Evolutionary conservation across 176 grass and related monocot species (phyloP).

Genomic region (Musa schizocarpa): DNA sequence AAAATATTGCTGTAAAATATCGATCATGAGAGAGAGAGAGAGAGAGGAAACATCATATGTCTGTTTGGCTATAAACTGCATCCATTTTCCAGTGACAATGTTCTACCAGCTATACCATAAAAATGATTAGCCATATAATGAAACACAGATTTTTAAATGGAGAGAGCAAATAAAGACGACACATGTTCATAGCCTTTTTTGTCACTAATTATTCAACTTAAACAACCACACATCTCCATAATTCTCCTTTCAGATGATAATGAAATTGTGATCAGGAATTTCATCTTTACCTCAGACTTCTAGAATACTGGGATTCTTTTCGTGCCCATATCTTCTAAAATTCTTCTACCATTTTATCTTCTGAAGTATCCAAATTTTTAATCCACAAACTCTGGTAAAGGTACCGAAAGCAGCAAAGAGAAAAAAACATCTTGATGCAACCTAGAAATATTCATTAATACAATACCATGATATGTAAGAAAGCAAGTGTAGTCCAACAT

Average conservation of each 20-base stretch:
- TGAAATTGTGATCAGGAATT: neutral
- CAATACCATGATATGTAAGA: neutral
- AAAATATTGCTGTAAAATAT: neutral
- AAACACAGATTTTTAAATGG: too few species aligned
- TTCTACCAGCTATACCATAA: too few species aligned
- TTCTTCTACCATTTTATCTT: neutral
- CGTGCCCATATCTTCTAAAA: neutral
- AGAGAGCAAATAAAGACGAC: too few species aligned
- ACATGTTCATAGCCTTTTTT: neutral
- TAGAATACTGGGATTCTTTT: neutral
- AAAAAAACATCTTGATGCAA: neutral
- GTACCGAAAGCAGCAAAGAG: neutral
- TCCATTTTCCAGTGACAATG: too few species aligned
- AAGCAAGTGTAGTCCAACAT: neutral
- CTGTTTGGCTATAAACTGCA: too few species aligned
- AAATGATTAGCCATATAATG: too few species aligned
- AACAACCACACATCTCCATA: neutral
- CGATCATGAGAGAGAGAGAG: too few species aligned
- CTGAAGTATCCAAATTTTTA: neutral
- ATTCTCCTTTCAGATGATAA: neutral
- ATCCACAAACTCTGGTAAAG: neutral
- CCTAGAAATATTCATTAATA: neutral
- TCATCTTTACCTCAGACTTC: neutral
- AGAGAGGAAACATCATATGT: too few species aligned
- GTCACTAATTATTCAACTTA: neutral